Base-by-base conservation (phyloP, 2,329 filamentous ascomycete genomes). In the Chaetomiaceae sp. region DNA sequence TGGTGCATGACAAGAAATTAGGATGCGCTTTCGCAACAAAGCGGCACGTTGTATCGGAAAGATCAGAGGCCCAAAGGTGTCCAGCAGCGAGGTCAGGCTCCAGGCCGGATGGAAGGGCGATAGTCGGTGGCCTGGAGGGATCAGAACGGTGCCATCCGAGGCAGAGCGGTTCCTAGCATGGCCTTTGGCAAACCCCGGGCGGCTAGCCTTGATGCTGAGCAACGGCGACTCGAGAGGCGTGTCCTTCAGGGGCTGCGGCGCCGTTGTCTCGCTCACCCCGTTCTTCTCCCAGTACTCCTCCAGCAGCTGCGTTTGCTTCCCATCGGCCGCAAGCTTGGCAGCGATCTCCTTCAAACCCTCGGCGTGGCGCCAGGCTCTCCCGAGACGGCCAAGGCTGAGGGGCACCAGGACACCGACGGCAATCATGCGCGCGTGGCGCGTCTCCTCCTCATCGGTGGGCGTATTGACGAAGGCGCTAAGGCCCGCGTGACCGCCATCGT, bases 31-130 rank as follows among this genome's bases (percentile, higher is more conserved):
- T 52, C 92, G 82, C 57, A 96, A 72, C 45, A 99, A 73, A 7
- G 91, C 90, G 40, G 90, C 90, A 62, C 94, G 84, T 62, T 96
- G 87, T 57, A 99, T 80, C 10, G 94, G 89, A 65, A 96, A 99
- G 46, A 97, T 82, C 51, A 99, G 76, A 1, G 94, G 94, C 0
- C 94, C 94, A 66, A 97, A 95, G 8, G 80, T 82, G 61, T 94
- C 85, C 41, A 97, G 72, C 58, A 96, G 82, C 30, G 80, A 77
- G 10, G 85, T 80, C 59, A 97, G 78, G 50, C 89, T 94, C 71
- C 90, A 84, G 3, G 91, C 92, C 11, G 94, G 94, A 66, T 99
- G 94, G 64, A 86, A 86, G 20, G 82, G 78, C 1, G 88, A 86
- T 49, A 96, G 75, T 47, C 78, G 79, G 68, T 91, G 81, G 25